Conservation (phyloP, 192 early-diverging fungal species). For the Podila epicladia region DNA sequence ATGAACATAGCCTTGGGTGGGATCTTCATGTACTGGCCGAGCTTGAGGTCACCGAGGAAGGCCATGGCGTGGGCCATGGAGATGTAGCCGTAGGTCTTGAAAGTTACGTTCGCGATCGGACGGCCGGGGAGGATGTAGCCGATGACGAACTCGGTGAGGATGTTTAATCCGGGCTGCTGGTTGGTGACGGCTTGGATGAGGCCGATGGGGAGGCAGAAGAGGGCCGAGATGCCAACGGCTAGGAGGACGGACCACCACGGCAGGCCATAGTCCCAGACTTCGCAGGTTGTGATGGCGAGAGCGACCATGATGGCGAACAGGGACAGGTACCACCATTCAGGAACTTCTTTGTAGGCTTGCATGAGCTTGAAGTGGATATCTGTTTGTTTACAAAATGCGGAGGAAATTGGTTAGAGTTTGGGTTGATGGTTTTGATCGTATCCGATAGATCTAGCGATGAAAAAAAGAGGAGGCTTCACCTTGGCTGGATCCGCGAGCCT, state of each 20-base stretch:
- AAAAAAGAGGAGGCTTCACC: neutral
- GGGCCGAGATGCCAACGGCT: conserved; percentile 50
- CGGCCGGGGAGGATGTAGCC: conserved; percentile 67
- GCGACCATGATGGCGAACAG: conserved; percentile 52
- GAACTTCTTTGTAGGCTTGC: conserved; percentile 63
- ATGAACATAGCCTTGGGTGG: conserved; percentile 72
- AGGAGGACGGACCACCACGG: conserved; percentile 65
- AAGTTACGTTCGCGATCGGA: conserved; percentile 64
- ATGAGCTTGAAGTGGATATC: conserved; percentile 57
- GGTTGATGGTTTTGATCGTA: neutral
- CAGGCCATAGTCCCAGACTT: conserved; percentile 50
- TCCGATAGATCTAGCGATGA: neutral
- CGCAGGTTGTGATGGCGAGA: conserved; percentile 50
- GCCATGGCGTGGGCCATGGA: conserved; percentile 80
- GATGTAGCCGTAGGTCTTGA: conserved; percentile 70
- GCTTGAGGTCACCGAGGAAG: conserved; percentile 78
- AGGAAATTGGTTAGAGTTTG: neutral
- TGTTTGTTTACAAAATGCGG: conserved; percentile 35
- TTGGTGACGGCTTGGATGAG: conserved; percentile 68
- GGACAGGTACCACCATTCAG: conserved; percentile 63
- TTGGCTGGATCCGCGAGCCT: conserved; percentile 38
- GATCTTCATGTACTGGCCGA: conserved; percentile 83
- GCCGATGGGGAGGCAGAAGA: conserved; percentile 69
- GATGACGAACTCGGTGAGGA: conserved; percentile 68
- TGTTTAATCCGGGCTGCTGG: conserved; percentile 61